phyloP scores from a whole-genome alignment of 2,329 filamentous ascomycete species.

The Aspergillus persii region DNA sequence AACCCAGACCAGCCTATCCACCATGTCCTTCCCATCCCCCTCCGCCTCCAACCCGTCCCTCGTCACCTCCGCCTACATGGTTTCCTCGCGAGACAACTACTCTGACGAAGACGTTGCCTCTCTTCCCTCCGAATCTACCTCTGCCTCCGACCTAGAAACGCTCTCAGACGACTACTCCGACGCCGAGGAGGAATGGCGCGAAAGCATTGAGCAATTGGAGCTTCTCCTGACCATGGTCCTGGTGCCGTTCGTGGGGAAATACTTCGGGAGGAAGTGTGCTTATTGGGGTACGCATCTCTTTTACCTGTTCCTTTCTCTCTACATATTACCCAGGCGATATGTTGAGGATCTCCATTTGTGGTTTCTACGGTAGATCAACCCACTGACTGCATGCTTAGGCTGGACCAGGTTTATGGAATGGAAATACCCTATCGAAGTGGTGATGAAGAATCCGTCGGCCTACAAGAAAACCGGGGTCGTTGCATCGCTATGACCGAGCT shows the following conservation, averaged over 20 bases:
- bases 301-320: neutral
- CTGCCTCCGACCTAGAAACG: conserved; percentile 39
- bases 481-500: conserved; percentile 36
- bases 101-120: conserved; percentile 45
- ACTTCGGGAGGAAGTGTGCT: conserved; percentile 88
- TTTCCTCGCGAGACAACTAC: conserved; percentile 31
- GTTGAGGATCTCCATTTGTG: neutral
- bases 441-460: conserved; percentile 56
- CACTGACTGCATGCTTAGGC: conserved; percentile 51
- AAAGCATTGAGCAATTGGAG: conserved; percentile 89
- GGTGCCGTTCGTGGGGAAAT: conserved; percentile 92
- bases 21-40: conserved; percentile 31
- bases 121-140: conserved; percentile 41
- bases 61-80: conserved; percentile 40
- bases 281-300: conserved; percentile 72
- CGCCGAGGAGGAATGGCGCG: conserved; percentile 92
- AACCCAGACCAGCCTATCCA: conserved; percentile 8
- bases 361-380: neutral
- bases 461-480: conserved; percentile 64
- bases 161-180: conserved; percentile 65
- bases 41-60: conserved; percentile 35
- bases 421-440: conserved; percentile 79
- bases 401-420: conserved; percentile 95
- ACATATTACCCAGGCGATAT: too few relatives aligned
- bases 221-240: conserved; percentile 90